Evolutionary conservation across 495 filamentous ascomycete genomes (phyloP), one percentile per base, ranked within the genome.

Genomic region (Annulohypoxylon stygium): DNA sequence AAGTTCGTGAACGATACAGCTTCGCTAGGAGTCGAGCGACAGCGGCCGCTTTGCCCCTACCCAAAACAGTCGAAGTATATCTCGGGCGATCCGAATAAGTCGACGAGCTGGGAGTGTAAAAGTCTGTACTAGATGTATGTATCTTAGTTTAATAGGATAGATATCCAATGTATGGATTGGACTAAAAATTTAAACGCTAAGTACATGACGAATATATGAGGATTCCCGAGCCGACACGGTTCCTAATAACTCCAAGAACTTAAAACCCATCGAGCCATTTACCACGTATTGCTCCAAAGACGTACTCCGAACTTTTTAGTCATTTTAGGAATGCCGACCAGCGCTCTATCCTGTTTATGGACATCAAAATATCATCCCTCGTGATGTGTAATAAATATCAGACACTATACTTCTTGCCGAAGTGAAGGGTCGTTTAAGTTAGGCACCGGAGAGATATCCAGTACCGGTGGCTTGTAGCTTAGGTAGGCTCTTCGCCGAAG

Each of bases 41-140:
- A 86, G 75, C 65, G 85, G 39, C 83, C 81, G 7, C 47, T 86
- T 6, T 88, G 86, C 65, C 70, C 80, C 20, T 85, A 81, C 71
- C 86, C 86, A 8, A 69, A 75, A 25, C 75, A 72, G 69, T 74
- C 71, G 6, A 73, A 76, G 50, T 71, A 73, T 37, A 37, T 59
- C 25, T 30, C 34, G 2, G 74, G 70, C 2, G 67, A 76, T 10
- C 51, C 69, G 14, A 64, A 68, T n/a, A 12, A 41, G 0, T 45
- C 70, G 12, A 47, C 8, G 5, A 76, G 63, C 37, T 76, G 70
- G 70, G 70, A 73, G 30, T 76, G 74, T 23, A 66, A 30, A 23
- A 68, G 61, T 16, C 41, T 74, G 4, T 76, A 76, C 18, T 73
- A 25, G 67, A 72, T 26, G 51, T 53, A 39, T 8, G 16, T 20